Evolutionary conservation across 768 basidiomycete species (phyloP).

Genomic region (Gautieria morchelliformis): DNA sequence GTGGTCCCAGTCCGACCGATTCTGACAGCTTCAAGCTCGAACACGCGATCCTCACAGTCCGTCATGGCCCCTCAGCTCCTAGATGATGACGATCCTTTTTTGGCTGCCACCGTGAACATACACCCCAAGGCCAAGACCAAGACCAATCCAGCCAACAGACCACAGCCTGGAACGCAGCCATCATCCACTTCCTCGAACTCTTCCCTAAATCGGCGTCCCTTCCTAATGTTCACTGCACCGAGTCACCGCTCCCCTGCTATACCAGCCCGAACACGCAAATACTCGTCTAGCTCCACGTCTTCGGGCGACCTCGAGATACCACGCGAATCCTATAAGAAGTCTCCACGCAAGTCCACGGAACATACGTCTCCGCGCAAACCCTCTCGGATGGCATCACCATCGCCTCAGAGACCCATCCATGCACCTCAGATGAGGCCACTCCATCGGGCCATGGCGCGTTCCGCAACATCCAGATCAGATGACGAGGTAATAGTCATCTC

Average conservation of each 20-base stretch:
- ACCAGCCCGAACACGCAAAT: background rate
- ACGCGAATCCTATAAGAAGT: constrained; percentile 3
- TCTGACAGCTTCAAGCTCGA: too few relatives aligned
- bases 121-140: too few relatives aligned
- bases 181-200: too few relatives aligned
- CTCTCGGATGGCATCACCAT: background rate
- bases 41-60: background rate
- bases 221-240: background rate
- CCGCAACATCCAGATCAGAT: background rate
- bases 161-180: too few relatives aligned
- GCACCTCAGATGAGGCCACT: background rate
- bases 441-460: background rate
- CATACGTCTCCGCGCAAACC: background rate
- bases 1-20: too few relatives aligned
- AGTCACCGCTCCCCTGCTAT: background rate
- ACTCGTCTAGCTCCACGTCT: background rate
- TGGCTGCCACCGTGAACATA: too few relatives aligned
- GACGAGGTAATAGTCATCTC: constrained; percentile 8
- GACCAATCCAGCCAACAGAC: too few relatives aligned
- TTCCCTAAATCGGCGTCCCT: background rate
- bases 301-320: background rate
- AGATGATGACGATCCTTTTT: constrained; percentile 5
- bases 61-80: background rate
- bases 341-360: background rate
- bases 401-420: background rate